Base-by-base conservation (phyloP, 2,329 filamentous ascomycete genomes). In the Penicillium sp. region DNA sequence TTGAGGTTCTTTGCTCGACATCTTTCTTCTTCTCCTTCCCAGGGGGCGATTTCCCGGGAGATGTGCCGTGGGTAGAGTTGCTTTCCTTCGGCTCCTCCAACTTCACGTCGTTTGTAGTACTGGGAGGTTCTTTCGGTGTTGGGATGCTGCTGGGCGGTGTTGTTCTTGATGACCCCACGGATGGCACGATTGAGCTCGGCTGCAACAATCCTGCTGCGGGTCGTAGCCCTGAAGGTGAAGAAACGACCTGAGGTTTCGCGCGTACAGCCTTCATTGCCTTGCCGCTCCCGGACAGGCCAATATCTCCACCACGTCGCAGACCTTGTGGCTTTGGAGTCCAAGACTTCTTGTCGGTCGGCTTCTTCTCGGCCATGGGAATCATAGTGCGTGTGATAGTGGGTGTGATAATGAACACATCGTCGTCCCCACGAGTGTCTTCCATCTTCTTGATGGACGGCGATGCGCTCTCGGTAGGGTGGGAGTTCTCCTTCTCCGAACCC, bases 371-470 rank as follows among this genome's bases (percentile, higher is more conserved):
- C 33, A 68, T 68, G 55, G 70, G 71, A 61, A 74, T 74, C 71
- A 72, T 72, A 71, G 73, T 79, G 72, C 69, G 75, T 66, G 70
- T 79, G 75, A 71, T 76, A 75, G 73, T 79, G 72, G 73, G 78
- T 73, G 71, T 75, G 71, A 72, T 74, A 71, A 73, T 74, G 69
- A 72, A 72, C 58, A 72, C 70, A 73, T 75, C 68, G 70, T 73
- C 70, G 22, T 70, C 67, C n/a, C 62, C 63, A n/a, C 49, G 55
- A 30, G 16, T 45, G 57, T 59, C 58, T 43, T 62, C 62, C 52
- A 58, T 54, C 28, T 63, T 65, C 40, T 62, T 65, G 35, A 56
- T 57, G 19, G 57, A 57, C 40, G 61, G 68, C 22, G 52, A 57
- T 25, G 57, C 51, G 37, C 51, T 68, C 48, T 40, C 52, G 28